Evolutionary conservation across 2,329 filamentous ascomycete genomes (phyloP), one percentile per base, ranked within the genome.

Genomic region (Lasiodiplodia hormozganensis): DNA sequence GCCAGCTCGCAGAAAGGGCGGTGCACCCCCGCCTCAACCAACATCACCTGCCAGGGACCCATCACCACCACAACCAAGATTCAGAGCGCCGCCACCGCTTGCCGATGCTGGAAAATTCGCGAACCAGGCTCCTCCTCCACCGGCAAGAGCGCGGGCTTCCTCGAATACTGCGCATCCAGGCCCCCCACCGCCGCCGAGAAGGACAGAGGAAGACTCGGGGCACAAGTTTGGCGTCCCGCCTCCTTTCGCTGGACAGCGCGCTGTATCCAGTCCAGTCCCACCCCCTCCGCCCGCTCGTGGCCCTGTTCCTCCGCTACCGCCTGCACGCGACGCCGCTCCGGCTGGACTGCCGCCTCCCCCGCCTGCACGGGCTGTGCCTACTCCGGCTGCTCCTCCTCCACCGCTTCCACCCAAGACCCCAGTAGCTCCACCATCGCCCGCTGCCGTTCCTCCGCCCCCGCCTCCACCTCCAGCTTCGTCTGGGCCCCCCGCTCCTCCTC

Each of bases 41-140:
- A 80, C 82, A 7, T 91, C 84, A 83, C 86, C 79, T 79, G 84
- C 77, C 83, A 80, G 83, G n/a, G 82, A 76, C 84, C 77, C 82
- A 18, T 81, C 60, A 31, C 82, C 90, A 16, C 92, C 93, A 14
- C 87, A 90, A 64, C 88, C 88, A 10, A 87, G 86, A 73, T 98
- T 97, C 82, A 87, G 89, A 72, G 95, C 93, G 10, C 96, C 96
- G 56, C 96, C 96, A 40, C 92, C 95, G 2, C 82, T 98, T 69
- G 89, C 93, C 67, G 94, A 97, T 78, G 96, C 96, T 69, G 96
- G 96, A 47, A 97, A 93, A 80, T 96, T 89, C 76, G 79, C 83
- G 36, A 82, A 84, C 68, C 79, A 78, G 28, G 84, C 83, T 23
- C 76, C 83, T 14, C 75, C 79, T 38, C 81, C 80, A 67, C 76